Evolutionary conservation across 2,329 filamentous ascomycete genomes (phyloP), one percentile per base, ranked within the genome.

Genomic region (Coniochaeta hoffmannii): DNA sequence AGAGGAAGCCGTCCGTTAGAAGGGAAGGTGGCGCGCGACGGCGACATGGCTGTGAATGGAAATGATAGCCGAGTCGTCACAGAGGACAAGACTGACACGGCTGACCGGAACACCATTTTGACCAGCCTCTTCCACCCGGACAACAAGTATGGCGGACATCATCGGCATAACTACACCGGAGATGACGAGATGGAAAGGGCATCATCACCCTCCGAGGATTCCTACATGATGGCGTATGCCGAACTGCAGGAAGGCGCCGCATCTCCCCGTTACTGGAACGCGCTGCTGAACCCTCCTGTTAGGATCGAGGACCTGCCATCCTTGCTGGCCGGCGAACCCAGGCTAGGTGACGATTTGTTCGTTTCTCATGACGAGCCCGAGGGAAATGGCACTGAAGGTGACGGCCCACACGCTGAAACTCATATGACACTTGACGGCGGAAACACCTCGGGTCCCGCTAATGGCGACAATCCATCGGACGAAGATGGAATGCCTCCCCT

Each of bases 21-120:
- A 61, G 88, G 87, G 55, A 91, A 92, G 66, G 73, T 77, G n/a
- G 73, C 78, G 44, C 68, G 72, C 4, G 81, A 86, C 58, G 87
- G 87, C 1, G 85, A 88, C 50, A 74, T 87, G 55, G 76, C 85
- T 41, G 73, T 92, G 14, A 71, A 78, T 1, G 81, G 87, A 57
- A 82, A 80, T 8, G 77, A 78, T 22, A 66, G 66, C 46, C 76
- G 80, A 1, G 79, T 83, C 4, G 74, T 89, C 44, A 80, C 77
- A 54, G 78, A 82, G 41, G 82, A 86, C 62, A 74, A 76, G 30
- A 76, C 78, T 10, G 87, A 89, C 63, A 81, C 75, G 1, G 79
- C 81, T 5, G 75, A 79, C 62, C 78, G 85, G 57, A 76, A 85
- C 57, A 78, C 83, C 24, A 79, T 89, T 32, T 73, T 90, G 55